Base-by-base conservation (phyloP, 1,139 yeast species). In the Magnusiomyces paraingens region DNA sequence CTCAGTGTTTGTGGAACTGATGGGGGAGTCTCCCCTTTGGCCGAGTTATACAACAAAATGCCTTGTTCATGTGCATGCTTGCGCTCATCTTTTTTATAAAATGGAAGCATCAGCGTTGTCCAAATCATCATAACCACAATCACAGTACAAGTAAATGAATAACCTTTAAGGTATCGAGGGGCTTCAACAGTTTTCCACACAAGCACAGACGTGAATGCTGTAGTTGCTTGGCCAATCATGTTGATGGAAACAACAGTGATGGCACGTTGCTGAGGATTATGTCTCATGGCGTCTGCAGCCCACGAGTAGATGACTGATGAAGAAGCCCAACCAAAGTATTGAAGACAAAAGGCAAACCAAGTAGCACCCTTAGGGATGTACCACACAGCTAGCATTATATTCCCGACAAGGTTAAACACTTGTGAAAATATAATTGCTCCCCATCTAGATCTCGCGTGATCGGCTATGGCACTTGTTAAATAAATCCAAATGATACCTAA, bases 1-100 rank as follows among this genome's bases (percentile, higher is more conserved):
- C 8, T 26, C 32, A 5, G 32, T 26, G 32, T 26, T 8, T 26
- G 32, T 15, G 49, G 40, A 12, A 36, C 17, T 41, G 22, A 42
- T 6, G 52, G 52, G 4, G 44, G 32, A 6, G 20, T 14, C 36
- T 51, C 53, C 4, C 53, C 53, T 12, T 40, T 40, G 4, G 36
- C 50, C 4, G 53, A 51, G 11, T 51, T 51, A 39, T 51, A 51
- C 6, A 51, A 20, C 41, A 46, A 26, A 17, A 51, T 79, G 38
- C 83, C 84, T 59, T 82, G 80, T 22, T 73, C 76, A 49, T 68
- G 66, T 11, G 86, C 84, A 55, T 73, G 64, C 50, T 66, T 66
- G 55, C 76, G 73, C 63, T 83, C 88, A 53, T 81, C 79, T 51
- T 74, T 73, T 67, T 82, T 83, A 70, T 82, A 83, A 58, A 79